Conservation (phyloP, 192 early-diverging fungal genomes). For the Gorgonomyces haynaldii region DNA sequence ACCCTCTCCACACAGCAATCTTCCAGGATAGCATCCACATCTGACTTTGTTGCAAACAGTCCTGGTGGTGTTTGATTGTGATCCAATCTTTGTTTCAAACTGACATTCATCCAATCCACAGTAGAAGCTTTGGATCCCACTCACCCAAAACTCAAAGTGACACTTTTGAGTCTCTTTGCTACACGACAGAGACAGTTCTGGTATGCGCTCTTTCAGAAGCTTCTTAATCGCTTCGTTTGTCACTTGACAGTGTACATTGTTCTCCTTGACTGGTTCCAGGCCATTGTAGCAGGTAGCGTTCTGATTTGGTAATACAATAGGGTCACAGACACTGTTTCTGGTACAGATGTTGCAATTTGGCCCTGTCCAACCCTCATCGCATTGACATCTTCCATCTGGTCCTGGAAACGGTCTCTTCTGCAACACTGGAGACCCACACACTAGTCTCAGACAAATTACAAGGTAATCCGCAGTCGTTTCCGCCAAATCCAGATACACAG, state of each 20-base stretch:
- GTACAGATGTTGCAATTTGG: slow-evolving; percentile 78
- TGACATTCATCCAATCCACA: slow-evolving; percentile 69
- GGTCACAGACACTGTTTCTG: slow-evolving; percentile 16
- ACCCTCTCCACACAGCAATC: slow-evolving; percentile 75
- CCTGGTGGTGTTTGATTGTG: slow-evolving; percentile 42
- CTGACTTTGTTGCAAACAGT: slow-evolving; percentile 64
- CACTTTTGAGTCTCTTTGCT: slow-evolving; percentile 8
- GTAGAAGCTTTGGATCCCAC: slow-evolving; percentile 78
- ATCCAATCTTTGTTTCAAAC: slow-evolving; percentile 39
- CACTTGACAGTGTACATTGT: slow-evolving; percentile 29
- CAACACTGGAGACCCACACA: not conserved
- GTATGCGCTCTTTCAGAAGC: slow-evolving; percentile 12
- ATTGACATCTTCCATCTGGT: slow-evolving; percentile 48
- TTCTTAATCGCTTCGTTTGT: slow-evolving; percentile 25
- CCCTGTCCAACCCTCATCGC: slow-evolving; percentile 79
- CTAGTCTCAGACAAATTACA: slow-evolving; percentile 25
- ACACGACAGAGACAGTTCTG: slow-evolving; percentile 25
- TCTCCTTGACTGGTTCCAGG: slow-evolving; percentile 15
- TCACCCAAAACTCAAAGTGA: slow-evolving; percentile 62
- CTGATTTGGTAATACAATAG: slow-evolving; percentile 7
- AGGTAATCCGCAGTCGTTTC: slow-evolving; percentile 62
- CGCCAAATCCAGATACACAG: slow-evolving; percentile 70
- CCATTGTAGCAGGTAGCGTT: slow-evolving; percentile 22
- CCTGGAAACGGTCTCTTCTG: slow-evolving; percentile 3
- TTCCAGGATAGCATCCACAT: slow-evolving; percentile 67